These are phyloP conservation scores for Fraxinus greggii DNA, from an alignment of 305 asterid genomes.

Conservation along the genomic window DNA sequence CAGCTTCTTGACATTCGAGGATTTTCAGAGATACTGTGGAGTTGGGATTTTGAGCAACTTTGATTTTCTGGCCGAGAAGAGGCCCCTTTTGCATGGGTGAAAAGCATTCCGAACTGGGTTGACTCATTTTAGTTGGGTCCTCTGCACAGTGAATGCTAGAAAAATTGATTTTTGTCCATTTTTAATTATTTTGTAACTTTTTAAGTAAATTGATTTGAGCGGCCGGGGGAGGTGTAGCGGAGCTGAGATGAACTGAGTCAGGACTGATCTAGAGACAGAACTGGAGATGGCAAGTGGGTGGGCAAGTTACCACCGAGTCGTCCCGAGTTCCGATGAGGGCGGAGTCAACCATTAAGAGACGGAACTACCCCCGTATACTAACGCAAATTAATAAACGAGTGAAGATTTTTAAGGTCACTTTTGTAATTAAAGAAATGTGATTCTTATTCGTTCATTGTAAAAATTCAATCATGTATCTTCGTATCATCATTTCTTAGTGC, in stretches of 20 bases:
- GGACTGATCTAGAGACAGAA: constrained; percentile 34
- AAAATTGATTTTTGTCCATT: background rate
- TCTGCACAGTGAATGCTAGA: background rate
- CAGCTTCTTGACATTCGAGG: constrained; percentile 48
- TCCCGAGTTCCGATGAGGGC: constrained; percentile 50
- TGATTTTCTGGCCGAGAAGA: constrained; percentile 61
- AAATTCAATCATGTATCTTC: background rate
- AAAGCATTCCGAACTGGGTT: constrained; percentile 21
- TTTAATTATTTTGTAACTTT: background rate
- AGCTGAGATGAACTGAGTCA: constrained; percentile 1
- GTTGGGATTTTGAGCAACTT: constrained; percentile 46
- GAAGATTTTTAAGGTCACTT: constrained; percentile 21
- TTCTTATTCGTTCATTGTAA: background rate
- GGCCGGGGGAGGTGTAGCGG: background rate
- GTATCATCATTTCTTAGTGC: background rate
- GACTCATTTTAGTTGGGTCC: constrained; percentile 30
- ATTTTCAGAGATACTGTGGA: constrained; percentile 55
- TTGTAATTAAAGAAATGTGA: constrained; percentile 25
- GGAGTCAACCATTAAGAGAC: constrained; percentile 1
- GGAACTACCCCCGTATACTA: background rate
- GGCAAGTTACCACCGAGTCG: constrained; percentile 67
- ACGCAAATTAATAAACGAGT: background rate
- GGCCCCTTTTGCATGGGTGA: constrained; percentile 70
- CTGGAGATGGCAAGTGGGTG: constrained; percentile 78
- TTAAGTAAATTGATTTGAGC: background rate